These are phyloP conservation scores for Neonectria coccinea DNA, from an alignment of 2,329 filamentous ascomycete species.

Conservation along the genomic window DNA sequence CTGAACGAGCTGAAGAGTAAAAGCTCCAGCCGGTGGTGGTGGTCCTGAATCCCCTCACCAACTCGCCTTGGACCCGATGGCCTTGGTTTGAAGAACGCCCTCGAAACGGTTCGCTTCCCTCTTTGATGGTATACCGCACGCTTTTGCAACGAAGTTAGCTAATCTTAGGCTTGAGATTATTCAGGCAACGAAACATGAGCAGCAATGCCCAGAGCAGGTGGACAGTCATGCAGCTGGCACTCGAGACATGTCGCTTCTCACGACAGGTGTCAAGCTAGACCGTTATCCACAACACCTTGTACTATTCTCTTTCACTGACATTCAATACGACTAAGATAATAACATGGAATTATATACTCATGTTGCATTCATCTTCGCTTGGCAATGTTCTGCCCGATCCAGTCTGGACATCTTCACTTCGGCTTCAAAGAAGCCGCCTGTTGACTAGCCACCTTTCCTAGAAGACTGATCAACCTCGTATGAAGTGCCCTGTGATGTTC, in stretches of 20 bases:
- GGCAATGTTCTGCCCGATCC: too few species aligned
- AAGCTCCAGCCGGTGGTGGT: conserved; percentile 34
- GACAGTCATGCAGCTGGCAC: not conserved
- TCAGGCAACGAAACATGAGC: not conserved
- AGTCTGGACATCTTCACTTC: not conserved
- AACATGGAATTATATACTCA: conserved; percentile 1
- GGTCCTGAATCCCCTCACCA: conserved; percentile 15
- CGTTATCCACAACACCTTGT: not conserved
- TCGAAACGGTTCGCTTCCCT: conserved; percentile 12
- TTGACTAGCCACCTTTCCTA: not conserved
- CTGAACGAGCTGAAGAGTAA: conserved; percentile 28
- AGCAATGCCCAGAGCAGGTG: not conserved
- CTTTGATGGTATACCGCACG: not conserved
- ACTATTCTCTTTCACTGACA: conserved; percentile 12
- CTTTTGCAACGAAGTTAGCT: not conserved
- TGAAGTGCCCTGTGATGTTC: not conserved
- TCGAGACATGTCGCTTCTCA: not conserved
- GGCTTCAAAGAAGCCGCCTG: not conserved
- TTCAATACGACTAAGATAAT: conserved; percentile 7
- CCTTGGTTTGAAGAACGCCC: conserved; percentile 4
- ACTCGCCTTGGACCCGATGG: not conserved
- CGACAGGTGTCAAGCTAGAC: not conserved
- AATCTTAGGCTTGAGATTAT: conserved; percentile 2
- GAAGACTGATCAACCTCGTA: not conserved
- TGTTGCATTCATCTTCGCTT: not conserved